phyloP scores from a whole-genome alignment of 2,329 filamentous ascomycete species.

The Monosporascus sp. region DNA sequence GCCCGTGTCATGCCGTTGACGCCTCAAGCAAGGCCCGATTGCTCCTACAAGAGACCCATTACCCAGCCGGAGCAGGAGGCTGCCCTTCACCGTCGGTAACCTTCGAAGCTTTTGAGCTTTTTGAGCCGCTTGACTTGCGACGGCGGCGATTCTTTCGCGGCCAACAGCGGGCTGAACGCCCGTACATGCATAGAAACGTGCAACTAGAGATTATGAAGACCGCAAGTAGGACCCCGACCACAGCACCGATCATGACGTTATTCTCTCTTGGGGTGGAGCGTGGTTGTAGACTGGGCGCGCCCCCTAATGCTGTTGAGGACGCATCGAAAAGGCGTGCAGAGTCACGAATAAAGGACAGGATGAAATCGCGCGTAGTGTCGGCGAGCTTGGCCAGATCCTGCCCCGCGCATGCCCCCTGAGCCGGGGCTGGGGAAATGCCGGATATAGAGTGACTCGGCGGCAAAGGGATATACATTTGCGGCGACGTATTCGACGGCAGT shows the following conservation, averaged over 20 bases:
- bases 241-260: conserved; percentile 38
- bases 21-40: not conserved
- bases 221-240: conserved; percentile 36
- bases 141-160: conserved; percentile 16
- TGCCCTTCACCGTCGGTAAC: conserved; percentile 20
- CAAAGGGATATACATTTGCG: not conserved
- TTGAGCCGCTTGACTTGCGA: conserved; percentile 22
- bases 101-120: conserved; percentile 31
- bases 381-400: not conserved
- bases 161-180: conserved; percentile 31
- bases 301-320: not conserved
- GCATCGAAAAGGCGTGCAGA: not conserved
- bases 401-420: not conserved
- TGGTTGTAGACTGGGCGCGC: not conserved
- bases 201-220: conserved; percentile 32
- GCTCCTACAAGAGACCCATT: not conserved
- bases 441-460: not conserved
- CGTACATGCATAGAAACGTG: conserved; percentile 36
- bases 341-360: not conserved
- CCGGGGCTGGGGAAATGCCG: not conserved
- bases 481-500: not conserved
- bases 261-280: conserved; percentile 24
- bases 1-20: not conserved
- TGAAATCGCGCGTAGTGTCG: not conserved
- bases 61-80: not conserved